These are phyloP conservation scores for Bombardia bombarda DNA, from an alignment of 495 filamentous ascomycete species.

Conservation along the genomic window DNA sequence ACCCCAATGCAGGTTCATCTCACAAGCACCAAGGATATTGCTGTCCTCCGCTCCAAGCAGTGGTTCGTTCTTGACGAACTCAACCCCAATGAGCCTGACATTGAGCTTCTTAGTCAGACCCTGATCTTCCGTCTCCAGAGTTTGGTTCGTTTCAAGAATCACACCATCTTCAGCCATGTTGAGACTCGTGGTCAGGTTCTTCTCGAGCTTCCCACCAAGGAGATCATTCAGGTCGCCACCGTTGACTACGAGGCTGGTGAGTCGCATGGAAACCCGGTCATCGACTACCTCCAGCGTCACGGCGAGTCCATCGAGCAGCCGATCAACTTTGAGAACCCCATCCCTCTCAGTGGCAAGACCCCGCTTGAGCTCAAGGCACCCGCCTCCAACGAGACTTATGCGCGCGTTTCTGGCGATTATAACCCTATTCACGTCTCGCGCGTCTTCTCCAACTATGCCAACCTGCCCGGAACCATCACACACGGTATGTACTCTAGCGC, in stretches of 20 bases:
- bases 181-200: constrained; percentile 90
- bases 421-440: constrained; percentile 98
- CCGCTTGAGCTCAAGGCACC: constrained; percentile 80
- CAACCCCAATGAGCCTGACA: constrained; percentile 70
- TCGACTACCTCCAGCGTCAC: constrained; percentile 90
- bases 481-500: constrained; percentile 99
- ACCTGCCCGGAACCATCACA: constrained; percentile 90
- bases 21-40: constrained; percentile 77
- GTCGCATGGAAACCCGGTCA: constrained; percentile 92
- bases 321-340: constrained; percentile 93
- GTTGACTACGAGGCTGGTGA: constrained; percentile 86
- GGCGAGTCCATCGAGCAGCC: constrained; percentile 94
- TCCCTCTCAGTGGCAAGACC: constrained; percentile 88
- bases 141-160: constrained; percentile 89
- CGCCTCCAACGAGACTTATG: constrained; percentile 97
- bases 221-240: constrained; percentile 90
- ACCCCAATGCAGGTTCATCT: constrained; percentile 93
- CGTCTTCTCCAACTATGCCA: constrained; percentile 91
- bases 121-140: constrained; percentile 94
- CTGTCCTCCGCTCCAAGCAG: constrained; percentile 88
- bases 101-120: constrained; percentile 82
- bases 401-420: constrained; percentile 93
- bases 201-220: constrained; percentile 92
- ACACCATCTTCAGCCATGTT: constrained; percentile 83
- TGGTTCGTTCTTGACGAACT: constrained; percentile 74